Percentiles rank a stretch among this genome's conserved stretches.
These are phyloP conservation scores for Fulvia fulva DNA, from an alignment of 2,329 filamentous ascomycete genomes.

Conservation along the genomic window DNA sequence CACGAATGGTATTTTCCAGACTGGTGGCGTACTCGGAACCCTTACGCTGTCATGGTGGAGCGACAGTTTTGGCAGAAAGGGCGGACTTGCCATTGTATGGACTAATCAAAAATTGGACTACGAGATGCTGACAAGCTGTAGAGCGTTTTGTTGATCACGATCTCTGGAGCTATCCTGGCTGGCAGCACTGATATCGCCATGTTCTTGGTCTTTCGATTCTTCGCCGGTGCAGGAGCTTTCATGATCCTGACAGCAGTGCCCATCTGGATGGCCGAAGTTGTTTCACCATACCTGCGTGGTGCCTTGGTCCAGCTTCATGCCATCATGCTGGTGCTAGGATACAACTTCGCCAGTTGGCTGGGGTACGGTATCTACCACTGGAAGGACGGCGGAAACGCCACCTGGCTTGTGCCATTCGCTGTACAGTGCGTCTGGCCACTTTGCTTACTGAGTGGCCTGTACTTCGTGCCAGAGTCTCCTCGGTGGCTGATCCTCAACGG, in stretches of 20 bases:
- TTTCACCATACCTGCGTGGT: constrained; percentile 32
- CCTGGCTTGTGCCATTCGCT: constrained; percentile 17
- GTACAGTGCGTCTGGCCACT: constrained; percentile 19
- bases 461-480: constrained; percentile 21
- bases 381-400: constrained; percentile 13
- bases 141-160: constrained; percentile 24
- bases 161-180: constrained; percentile 29
- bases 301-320: constrained; percentile 35
- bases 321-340: constrained; percentile 21
- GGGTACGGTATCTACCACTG: constrained; percentile 21
- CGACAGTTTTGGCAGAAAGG: constrained; percentile 20
- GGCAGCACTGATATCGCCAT: constrained; percentile 23
- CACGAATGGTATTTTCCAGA: constrained; percentile 24
- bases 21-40: constrained; percentile 20
- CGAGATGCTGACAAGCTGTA: constrained; percentile 5
- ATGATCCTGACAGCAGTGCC: constrained; percentile 34
- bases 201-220: constrained; percentile 33
- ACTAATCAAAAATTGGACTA: no score
- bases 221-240: constrained; percentile 32
- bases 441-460: constrained; percentile 10
- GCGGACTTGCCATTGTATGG: constrained; percentile 17
- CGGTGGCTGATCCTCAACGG: constrained; percentile 26
- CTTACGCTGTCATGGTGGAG: constrained; percentile 16
- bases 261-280: constrained; percentile 35
- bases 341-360: constrained; percentile 16